Percentiles rank a stretch among this genome's conserved stretches.
Evolutionary conservation across 2,329 filamentous ascomycete species (phyloP).

Genomic region (Beauveria sp.): DNA sequence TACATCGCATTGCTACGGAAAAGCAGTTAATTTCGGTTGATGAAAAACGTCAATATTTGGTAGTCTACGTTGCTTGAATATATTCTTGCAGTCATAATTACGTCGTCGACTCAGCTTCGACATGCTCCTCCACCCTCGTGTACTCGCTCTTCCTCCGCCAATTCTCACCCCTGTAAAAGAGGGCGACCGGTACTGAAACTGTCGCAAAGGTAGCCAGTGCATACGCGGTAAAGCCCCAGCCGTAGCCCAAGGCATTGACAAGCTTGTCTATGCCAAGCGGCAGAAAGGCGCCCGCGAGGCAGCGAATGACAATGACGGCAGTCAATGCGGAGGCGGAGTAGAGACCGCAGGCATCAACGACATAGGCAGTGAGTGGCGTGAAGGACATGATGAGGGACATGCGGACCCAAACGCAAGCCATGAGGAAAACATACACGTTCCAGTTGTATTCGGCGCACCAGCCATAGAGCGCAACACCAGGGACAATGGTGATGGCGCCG

Average conservation of each 20-base stretch:
- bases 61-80: too few species aligned
- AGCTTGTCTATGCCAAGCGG: constrained; percentile 88
- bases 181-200: constrained; percentile 41
- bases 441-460: constrained; percentile 9
- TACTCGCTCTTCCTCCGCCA: constrained; percentile 28
- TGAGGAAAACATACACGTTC: constrained; percentile 5
- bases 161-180: constrained; percentile 41
- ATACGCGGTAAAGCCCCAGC: constrained; percentile 2
- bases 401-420: constrained; percentile 9
- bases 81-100: background rate
- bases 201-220: constrained; percentile 20
- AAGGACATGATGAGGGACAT: constrained; percentile 9
- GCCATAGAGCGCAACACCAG: constrained; percentile 9
- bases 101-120: background rate
- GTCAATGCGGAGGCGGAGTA: constrained; percentile 11
- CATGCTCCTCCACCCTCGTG: constrained; percentile 6
- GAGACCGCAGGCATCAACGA: constrained; percentile 11
- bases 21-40: background rate
- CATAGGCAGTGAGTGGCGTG: constrained; percentile 11
- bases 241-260: constrained; percentile 38
- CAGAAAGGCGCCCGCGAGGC: constrained; percentile 91
- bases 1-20: too few species aligned
- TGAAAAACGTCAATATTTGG: too few species aligned
- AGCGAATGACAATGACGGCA: constrained; percentile 45
- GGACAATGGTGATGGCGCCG: constrained; percentile 20